Conservation (phyloP, 352 stramenopile species). For the Thraustochytrium striatum region DNA sequence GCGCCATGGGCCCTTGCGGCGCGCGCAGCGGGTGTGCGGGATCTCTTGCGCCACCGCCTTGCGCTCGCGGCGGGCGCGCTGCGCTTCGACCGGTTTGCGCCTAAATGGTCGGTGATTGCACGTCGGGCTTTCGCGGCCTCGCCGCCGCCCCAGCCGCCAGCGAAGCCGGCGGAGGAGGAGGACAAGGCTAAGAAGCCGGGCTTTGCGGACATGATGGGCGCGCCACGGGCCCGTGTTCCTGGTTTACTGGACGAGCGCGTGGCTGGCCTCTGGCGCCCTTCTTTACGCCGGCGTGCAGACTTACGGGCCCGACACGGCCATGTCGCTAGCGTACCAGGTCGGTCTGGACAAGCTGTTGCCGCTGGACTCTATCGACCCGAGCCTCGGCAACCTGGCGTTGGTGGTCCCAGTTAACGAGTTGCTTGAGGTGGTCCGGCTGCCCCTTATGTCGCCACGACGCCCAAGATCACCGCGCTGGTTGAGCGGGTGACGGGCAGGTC, state of each 20-base stretch:
- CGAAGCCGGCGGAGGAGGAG: background rate
- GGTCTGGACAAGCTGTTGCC: constrained; percentile 73
- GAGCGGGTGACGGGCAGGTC: constrained; percentile 1
- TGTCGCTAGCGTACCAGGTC: constrained; percentile 73
- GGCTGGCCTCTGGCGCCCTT: background rate
- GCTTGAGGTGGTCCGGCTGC: constrained; percentile 75
- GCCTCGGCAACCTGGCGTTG: constrained; percentile 75
- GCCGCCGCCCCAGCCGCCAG: background rate
- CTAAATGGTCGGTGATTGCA: no score
- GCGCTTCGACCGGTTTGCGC: no score
- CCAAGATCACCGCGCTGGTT: constrained; percentile 59
- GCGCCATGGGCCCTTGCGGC: no score
- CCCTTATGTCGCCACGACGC: constrained; percentile 71
- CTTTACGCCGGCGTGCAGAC: constrained; percentile 20
- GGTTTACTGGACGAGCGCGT: constrained; percentile 1
- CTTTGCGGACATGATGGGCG: constrained; percentile 39
- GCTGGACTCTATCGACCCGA: constrained; percentile 68
- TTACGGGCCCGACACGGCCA: constrained; percentile 55
- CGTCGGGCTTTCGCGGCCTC: no score
- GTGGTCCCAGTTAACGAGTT: constrained; percentile 75
- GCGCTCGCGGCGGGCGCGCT: no score
- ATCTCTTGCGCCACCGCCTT: no score
- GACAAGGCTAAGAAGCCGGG: background rate
- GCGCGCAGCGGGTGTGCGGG: no score
- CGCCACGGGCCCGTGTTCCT: constrained; percentile 40